Percentiles rank a stretch among this genome's conserved stretches.
Conservation (phyloP, 495 filamentous ascomycete genomes). For the Tuber microsphaerosporum region DNA sequence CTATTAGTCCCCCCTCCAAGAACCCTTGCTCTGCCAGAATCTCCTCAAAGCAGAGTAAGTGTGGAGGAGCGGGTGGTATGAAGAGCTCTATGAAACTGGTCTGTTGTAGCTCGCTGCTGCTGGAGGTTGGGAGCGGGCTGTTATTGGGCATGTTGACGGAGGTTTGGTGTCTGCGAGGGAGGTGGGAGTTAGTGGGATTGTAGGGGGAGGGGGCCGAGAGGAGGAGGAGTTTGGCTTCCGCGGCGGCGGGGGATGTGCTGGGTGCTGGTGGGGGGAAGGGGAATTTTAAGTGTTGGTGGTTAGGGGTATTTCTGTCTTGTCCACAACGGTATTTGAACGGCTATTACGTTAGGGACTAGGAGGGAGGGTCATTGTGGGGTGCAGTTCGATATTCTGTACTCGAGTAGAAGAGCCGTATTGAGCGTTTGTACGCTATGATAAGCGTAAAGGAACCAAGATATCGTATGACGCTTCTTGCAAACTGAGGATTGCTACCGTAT, state of each 20-base stretch:
- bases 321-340: constrained; percentile 15
- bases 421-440: neutral
- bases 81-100: constrained; percentile 17
- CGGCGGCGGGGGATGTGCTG: neutral
- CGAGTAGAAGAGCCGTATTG: neutral
- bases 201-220: constrained; percentile 12
- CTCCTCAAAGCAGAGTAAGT: constrained; percentile 16
- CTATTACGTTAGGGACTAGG: constrained; percentile 19
- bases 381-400: neutral
- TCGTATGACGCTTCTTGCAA: neutral
- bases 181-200: constrained; percentile 11
- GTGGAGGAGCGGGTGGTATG: constrained; percentile 9
- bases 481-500: neutral
- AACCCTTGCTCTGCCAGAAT: constrained; percentile 24
- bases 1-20: constrained; percentile 13
- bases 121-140: constrained; percentile 8
- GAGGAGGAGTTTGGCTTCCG: constrained; percentile 12
- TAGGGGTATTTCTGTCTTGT: constrained; percentile 5
- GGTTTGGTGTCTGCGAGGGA: constrained; percentile 12
- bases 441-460: neutral
- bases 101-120: neutral
- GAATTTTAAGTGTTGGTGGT: constrained; percentile 14
- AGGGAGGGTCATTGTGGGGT: neutral
- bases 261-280: neutral
- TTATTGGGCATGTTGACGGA: constrained; percentile 19